A percentile compares a stretch with the other conserved stretches of the same genome.
phyloP scores from a whole-genome alignment of 2,329 filamentous ascomycete genomes.

The Pseudogymnoascus destructans region DNA sequence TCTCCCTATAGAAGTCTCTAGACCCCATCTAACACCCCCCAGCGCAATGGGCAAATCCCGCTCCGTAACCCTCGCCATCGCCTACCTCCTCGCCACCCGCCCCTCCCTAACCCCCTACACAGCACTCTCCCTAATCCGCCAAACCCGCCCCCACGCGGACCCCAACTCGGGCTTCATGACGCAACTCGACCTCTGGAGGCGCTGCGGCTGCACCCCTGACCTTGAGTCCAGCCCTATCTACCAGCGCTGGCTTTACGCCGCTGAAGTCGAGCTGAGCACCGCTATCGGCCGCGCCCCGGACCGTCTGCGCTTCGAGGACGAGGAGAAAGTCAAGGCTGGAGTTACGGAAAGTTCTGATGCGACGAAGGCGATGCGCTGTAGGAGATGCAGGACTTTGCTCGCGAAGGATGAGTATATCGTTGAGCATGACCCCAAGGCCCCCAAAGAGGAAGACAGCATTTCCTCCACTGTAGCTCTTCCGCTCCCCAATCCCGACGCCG shows the following conservation, averaged over 20 bases:
- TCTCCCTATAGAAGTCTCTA: neutral
- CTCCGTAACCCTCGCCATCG: conserved; percentile 70
- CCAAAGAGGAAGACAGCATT: conserved; percentile 16
- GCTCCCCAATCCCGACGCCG: conserved; percentile 18
- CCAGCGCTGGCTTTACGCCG: conserved; percentile 61
- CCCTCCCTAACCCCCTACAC: conserved; percentile 33
- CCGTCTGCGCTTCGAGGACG: conserved; percentile 72
- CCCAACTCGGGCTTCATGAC: conserved; percentile 87
- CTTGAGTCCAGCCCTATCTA: conserved; percentile 62
- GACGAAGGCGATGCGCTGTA: conserved; percentile 58
- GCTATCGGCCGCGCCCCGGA: conserved; percentile 67
- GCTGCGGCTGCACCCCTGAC: conserved; percentile 66
- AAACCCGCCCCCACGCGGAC: conserved; percentile 64
- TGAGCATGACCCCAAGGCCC: conserved; percentile 33
- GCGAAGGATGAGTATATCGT: conserved; percentile 34
- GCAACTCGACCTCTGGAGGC: conserved; percentile 75
- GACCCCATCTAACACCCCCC: conserved; percentile 17
- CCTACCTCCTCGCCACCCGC: conserved; percentile 66
- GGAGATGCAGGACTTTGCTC: conserved; percentile 57
- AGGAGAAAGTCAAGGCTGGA: conserved; percentile 32
- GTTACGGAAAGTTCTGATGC: conserved; percentile 14
- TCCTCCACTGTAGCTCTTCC: conserved; percentile 14
- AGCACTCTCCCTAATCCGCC: conserved; percentile 57
- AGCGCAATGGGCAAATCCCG: conserved; percentile 96
- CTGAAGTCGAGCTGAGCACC: conserved; percentile 52